phyloP scores from a whole-genome alignment of 345 rosid species.

The Acer campestre region DNA sequence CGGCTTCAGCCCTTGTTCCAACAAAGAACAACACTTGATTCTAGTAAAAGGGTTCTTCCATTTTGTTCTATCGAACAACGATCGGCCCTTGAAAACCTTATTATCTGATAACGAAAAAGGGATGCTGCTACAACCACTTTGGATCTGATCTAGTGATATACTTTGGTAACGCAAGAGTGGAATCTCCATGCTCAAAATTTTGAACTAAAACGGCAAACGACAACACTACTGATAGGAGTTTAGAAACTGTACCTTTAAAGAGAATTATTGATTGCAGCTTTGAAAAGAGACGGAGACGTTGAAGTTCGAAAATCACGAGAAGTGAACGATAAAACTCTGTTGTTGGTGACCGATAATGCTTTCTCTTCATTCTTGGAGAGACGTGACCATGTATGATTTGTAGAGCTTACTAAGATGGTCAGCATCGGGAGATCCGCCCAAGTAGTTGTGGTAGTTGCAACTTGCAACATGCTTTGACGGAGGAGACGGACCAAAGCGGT shows the following conservation, averaged over 20 bases:
- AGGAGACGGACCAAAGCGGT: neutral
- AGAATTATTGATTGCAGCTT: neutral
- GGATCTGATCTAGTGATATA: slow-evolving; percentile 45
- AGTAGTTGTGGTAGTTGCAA: slow-evolving; percentile 28
- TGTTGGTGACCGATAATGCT: neutral
- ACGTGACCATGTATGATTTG: neutral
- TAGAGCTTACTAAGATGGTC: neutral
- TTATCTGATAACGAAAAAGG: slow-evolving; percentile 29
- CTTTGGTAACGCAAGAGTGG: slow-evolving; percentile 48
- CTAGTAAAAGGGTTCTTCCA: slow-evolving; percentile 42
- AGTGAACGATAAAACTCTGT: slow-evolving; percentile 1
- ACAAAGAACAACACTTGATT: slow-evolving; percentile 52
- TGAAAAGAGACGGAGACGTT: neutral
- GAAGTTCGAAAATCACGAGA: slow-evolving; percentile 13
- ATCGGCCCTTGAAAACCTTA: slow-evolving; percentile 24
- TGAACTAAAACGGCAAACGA: slow-evolving; percentile 10
- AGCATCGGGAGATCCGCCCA: slow-evolving; percentile 56
- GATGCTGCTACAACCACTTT: slow-evolving; percentile 27
- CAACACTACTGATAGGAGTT: neutral
- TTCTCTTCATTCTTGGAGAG: slow-evolving; percentile 21
- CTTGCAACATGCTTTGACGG: neutral
- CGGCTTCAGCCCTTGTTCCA: slow-evolving; percentile 55
- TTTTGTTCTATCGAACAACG: slow-evolving; percentile 37
- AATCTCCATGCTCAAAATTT: slow-evolving; percentile 48
- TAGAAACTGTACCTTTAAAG: slow-evolving; percentile 20